Evolutionary conservation across 345 rosid genomes (phyloP), one percentile per base, ranked within the genome.

Genomic region (Citrus unshiu): DNA sequence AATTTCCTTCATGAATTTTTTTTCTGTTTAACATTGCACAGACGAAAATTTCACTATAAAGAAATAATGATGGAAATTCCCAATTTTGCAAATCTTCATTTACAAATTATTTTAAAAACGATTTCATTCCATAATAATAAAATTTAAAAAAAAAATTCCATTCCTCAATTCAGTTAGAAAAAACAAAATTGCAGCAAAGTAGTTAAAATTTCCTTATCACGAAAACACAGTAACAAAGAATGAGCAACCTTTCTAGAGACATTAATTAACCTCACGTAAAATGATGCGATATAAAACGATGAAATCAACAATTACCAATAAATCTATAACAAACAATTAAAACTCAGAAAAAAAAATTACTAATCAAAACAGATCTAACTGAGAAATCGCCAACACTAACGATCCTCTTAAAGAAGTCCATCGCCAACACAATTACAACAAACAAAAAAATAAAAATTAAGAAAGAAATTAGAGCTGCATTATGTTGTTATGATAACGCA

Each of bases 291-390:
- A 57, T 32, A 37, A 79, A 24, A 57, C 18, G 14, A 68, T 22
- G 56, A 30, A 35, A 66, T 65, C 56, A 67, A n/a, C 35, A 67
- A 18, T 54, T 25, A 35, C 22, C 18, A 54, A 51, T 46, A 46
- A 1, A 46, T 67, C 57, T 34, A 67, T 16, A 59, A 9, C 16
- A 24, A 76, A 34, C 30, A 51, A 37, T 57, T 5, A 67, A 46
- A 67, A n/a, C 27, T 25, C n/a, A 39, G 27, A 19, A 68, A 59
- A 7, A 7, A 69, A 19, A 19, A n/a, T 0, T 1, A 51, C 3
- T 3, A 51, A 57, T 43, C 9, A 39, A 40, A 40, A 40, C 30
- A 72, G 77, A 81, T 76, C 83, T 71, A 78, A 30, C 62, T 2
- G 7, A 65, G 27, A 72, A 75, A 69, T n/a, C 49, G 13, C 30